Conservation (phyloP, 352 stramenopile genomes). For the Albugo candida region DNA sequence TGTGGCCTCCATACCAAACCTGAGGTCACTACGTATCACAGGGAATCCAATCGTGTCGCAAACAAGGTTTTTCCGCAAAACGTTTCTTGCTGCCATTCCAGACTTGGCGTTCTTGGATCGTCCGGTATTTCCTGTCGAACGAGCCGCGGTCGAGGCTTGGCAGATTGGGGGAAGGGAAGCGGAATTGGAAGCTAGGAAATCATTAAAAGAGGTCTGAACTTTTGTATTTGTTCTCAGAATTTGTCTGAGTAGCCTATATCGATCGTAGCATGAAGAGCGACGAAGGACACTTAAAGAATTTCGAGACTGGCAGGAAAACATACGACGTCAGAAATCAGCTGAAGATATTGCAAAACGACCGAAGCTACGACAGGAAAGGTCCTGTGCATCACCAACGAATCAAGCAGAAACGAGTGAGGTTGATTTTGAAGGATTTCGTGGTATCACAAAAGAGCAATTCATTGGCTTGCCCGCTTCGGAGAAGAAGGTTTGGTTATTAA, state of each 20-base stretch:
- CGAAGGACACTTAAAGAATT: conserved; percentile 48
- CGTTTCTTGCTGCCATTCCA: conserved; percentile 70
- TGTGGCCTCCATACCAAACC: conserved; percentile 53
- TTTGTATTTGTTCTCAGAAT: neutral
- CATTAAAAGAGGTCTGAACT: conserved; percentile 24
- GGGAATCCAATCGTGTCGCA: conserved; percentile 84
- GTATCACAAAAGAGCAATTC: conserved; percentile 49
- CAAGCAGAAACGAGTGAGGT: conserved; percentile 21
- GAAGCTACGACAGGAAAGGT: neutral
- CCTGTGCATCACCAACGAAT: conserved; percentile 1
- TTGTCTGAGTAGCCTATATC: neutral
- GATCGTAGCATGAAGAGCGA: conserved; percentile 29
- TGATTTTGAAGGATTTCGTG: conserved; percentile 29
- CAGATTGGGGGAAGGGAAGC: conserved; percentile 70
- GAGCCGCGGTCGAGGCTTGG: conserved; percentile 70
- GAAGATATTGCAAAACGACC: conserved; percentile 29
- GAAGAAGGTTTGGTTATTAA: conserved; percentile 28
- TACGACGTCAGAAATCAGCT: conserved; percentile 34
- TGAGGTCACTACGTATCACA: conserved; percentile 56
- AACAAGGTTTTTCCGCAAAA: conserved; percentile 88
- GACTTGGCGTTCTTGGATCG: conserved; percentile 85
- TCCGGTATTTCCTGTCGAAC: conserved; percentile 86
- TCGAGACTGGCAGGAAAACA: conserved; percentile 50
- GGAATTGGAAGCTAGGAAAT: conserved; percentile 52
- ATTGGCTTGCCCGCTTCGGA: conserved; percentile 19